Percentiles rank a stretch among this genome's conserved stretches.
Evolutionary conservation across 1,284 basidiomycete species (phyloP).

Genomic region (Ceratobasidium papillatum): DNA sequence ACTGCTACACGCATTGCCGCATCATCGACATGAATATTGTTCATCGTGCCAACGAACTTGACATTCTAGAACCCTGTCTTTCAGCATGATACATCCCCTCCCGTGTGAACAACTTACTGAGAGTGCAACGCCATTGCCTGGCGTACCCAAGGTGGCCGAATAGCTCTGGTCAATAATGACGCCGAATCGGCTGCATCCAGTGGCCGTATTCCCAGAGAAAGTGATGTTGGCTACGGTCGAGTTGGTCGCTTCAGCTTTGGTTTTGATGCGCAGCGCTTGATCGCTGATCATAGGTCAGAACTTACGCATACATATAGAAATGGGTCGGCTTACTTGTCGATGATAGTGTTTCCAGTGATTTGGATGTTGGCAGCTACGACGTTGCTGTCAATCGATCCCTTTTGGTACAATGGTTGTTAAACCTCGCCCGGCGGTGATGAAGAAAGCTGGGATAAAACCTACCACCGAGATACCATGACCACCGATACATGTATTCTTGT

Average conservation of each 20-base stretch:
- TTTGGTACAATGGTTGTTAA: neutral
- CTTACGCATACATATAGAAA: conserved; percentile 59
- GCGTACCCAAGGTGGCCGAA: conserved; percentile 38
- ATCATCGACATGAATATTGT: conserved; percentile 30
- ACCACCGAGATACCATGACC: conserved; percentile 48
- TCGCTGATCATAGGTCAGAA: conserved; percentile 49
- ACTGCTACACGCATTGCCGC: conserved; percentile 39
- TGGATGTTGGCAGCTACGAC: conserved; percentile 11
- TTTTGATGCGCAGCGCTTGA: conserved; percentile 62
- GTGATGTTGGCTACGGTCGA: conserved; percentile 57
- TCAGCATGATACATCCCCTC: neutral
- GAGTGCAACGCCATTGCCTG: conserved; percentile 38
- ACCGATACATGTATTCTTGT: conserved; percentile 46
- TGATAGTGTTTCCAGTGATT: conserved; percentile 25
- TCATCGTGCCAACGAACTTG: conserved; percentile 38
- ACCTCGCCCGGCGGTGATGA: neutral
- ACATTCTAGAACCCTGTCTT: conserved; percentile 3
- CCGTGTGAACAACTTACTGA: neutral
- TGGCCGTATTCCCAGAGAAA: conserved; percentile 51
- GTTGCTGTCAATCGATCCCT: conserved; percentile 35
- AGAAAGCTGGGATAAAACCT: neutral
- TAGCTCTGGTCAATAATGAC: conserved; percentile 46
- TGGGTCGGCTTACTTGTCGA: conserved; percentile 54
- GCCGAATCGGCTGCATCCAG: conserved; percentile 45
- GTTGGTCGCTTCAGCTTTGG: conserved; percentile 53